Evolutionary conservation across 257 asterid genomes (phyloP).

Genomic region (Salvia hispanica): DNA sequence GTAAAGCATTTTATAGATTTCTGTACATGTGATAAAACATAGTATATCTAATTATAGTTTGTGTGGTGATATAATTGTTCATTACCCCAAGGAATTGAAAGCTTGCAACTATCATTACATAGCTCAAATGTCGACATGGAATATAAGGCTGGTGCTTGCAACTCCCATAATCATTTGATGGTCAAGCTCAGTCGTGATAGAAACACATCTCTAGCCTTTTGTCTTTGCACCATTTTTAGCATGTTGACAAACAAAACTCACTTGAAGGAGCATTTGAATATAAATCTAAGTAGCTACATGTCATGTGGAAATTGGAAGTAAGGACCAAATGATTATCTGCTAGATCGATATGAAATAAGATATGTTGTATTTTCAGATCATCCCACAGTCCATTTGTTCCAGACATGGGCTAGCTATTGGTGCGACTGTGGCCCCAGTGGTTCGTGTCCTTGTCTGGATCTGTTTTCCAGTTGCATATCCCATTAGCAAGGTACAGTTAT

Average conservation of each 20-base stretch:
- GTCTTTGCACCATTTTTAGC: neutral
- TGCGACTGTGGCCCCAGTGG: slow-evolving; percentile 77
- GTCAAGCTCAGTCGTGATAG: neutral
- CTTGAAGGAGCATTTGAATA: neutral
- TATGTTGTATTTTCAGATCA: slow-evolving; percentile 56
- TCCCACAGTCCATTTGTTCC: slow-evolving; percentile 94
- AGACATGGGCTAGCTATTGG: slow-evolving; percentile 96
- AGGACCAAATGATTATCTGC: neutral
- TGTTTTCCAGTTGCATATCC: slow-evolving; percentile 98
- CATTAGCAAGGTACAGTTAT: slow-evolving; percentile 80
- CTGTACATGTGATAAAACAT: neutral
- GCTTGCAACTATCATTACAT: slow-evolving; percentile 9
- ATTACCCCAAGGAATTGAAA: neutral
- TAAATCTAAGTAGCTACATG: neutral
- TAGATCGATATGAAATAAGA: slow-evolving; percentile 1
- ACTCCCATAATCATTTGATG: neutral
- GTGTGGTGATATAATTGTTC: neutral
- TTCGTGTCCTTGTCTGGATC: slow-evolving; percentile 86
- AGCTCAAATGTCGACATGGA: slow-evolving; percentile 10
- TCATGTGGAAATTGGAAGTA: neutral
- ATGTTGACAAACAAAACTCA: no score
- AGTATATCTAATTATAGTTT: slow-evolving; percentile 11
- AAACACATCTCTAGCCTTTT: neutral
- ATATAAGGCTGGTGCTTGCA: neutral
- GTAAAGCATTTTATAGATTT: neutral